A percentile compares a stretch with the other conserved stretches of the same genome.
These are phyloP conservation scores for Cyclotella sp. DNA, from an alignment of 108 stramenopile genomes.

Conservation along the genomic window DNA sequence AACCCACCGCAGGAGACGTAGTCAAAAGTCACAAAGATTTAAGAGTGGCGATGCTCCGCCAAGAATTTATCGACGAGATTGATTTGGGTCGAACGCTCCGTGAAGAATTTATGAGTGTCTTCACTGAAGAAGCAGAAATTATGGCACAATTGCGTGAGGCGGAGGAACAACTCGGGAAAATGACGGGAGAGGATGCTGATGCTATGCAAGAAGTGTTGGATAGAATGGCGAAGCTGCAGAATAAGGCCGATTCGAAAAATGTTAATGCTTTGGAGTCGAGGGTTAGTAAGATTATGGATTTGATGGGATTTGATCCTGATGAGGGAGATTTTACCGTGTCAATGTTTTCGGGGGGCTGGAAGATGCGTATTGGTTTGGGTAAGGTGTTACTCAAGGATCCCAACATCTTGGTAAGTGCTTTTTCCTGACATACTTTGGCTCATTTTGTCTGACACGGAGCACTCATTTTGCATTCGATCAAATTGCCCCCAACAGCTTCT, in stretches of 20 bases:
- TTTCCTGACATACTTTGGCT: background rate
- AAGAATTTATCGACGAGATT: conserved; percentile 96
- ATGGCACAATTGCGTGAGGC: conserved; percentile 66
- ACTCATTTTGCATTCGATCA: background rate
- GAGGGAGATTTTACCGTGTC: conserved; percentile 87
- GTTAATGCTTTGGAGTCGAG: conserved; percentile 84
- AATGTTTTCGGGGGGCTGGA: conserved; percentile 97
- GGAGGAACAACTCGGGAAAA: conserved; percentile 66
- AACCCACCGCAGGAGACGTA: conserved; percentile 94
- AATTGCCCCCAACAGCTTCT: conserved; percentile 50
- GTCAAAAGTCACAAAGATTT: conserved; percentile 83
- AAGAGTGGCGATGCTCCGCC: conserved; percentile 92
- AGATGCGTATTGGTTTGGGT: conserved; percentile 98
- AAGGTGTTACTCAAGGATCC: conserved; percentile 95
- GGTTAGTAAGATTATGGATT: conserved; percentile 92
- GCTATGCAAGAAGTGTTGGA: conserved; percentile 90
- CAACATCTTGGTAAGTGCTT: conserved; percentile 71
- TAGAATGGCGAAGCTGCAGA: conserved; percentile 89
- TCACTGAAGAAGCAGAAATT: conserved; percentile 87
- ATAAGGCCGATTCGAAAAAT: conserved; percentile 82
- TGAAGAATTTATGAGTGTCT: conserved; percentile 94
- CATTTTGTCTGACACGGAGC: background rate
- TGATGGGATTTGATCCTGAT: conserved; percentile 93
- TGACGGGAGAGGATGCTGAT: conserved; percentile 62
- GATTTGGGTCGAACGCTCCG: conserved; percentile 74